Percentiles rank a stretch among this genome's conserved stretches.
phyloP scores from a whole-genome alignment of 148 eudicot species.

The Fagopyrum homotropicum region DNA sequence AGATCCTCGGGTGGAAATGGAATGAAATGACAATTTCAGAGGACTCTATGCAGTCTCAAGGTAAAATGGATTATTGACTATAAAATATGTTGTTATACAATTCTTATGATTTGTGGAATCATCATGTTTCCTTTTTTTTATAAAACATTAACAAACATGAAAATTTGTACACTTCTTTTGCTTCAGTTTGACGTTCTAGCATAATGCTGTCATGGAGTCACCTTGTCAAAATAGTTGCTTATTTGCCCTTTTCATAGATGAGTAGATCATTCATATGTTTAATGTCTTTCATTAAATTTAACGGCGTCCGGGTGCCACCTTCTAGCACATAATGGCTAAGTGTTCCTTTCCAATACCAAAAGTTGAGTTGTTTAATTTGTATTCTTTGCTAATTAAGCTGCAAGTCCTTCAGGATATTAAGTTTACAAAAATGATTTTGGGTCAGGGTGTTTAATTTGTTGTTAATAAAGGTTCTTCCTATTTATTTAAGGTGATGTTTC shows the following conservation, averaged over 20 bases:
- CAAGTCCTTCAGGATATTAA: not conserved
- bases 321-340: not conserved
- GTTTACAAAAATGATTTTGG: not conserved
- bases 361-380: not conserved
- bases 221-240: not conserved
- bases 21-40: constrained; percentile 46
- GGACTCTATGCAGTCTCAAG: constrained; percentile 28
- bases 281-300: too few species aligned
- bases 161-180: too few species aligned
- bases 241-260: not conserved
- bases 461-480: not conserved
- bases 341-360: not conserved
- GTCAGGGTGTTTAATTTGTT: not conserved
- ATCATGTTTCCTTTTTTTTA: not conserved
- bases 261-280: not conserved
- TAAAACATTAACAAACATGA: too few species aligned
- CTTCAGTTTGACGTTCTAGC: not conserved
- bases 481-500: not conserved
- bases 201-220: too few species aligned
- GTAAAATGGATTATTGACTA: constrained; percentile 15
- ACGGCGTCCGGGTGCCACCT: too few species aligned
- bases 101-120: not conserved
- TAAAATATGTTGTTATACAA: too few species aligned
- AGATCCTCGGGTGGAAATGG: constrained; percentile 92
- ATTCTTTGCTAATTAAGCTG: not conserved